Conservation (phyloP, 768 basidiomycete species). For the Scleroderma citrinum region DNA sequence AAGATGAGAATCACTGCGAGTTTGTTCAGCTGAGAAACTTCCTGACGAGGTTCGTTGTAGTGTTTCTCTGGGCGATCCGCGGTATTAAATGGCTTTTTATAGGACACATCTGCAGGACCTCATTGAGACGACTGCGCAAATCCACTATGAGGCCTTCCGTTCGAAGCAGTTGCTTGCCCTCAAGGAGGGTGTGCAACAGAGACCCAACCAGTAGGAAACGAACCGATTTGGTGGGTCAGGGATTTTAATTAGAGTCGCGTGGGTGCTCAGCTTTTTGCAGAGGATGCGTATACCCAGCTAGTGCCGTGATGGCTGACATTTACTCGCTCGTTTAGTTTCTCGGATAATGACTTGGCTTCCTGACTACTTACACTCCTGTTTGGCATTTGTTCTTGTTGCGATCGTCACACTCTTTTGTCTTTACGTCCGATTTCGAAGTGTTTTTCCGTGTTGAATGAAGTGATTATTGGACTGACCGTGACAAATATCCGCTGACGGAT, state of each 20-base stretch:
- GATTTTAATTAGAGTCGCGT: too few species aligned
- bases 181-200: slow-evolving; percentile 87
- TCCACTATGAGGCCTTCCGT: slow-evolving; percentile 99
- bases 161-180: slow-evolving; percentile 96
- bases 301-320: slow-evolving; percentile 1
- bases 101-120: slow-evolving; percentile 97
- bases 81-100: not conserved
- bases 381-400: not conserved
- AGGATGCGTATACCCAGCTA: slow-evolving; percentile 11
- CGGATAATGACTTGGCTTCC: slow-evolving; percentile 8
- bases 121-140: slow-evolving; percentile 98
- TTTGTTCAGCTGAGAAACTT: slow-evolving; percentile 97
- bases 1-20: slow-evolving; percentile 96
- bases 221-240: not conserved
- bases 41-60: slow-evolving; percentile 64
- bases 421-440: too few species aligned
- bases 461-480: too few species aligned
- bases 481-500: not conserved
- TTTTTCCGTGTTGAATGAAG: too few species aligned
- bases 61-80: not conserved
- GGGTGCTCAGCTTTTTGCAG: not conserved
- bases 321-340: slow-evolving; percentile 9
- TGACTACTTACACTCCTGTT: slow-evolving; percentile 3
- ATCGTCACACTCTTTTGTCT: slow-evolving; percentile 11
- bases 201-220: slow-evolving; percentile 38